Evolutionary conservation across 352 stramenopile genomes (phyloP), one percentile per base, ranked within the genome.

Genomic region (Pythium grandisporangium): DNA sequence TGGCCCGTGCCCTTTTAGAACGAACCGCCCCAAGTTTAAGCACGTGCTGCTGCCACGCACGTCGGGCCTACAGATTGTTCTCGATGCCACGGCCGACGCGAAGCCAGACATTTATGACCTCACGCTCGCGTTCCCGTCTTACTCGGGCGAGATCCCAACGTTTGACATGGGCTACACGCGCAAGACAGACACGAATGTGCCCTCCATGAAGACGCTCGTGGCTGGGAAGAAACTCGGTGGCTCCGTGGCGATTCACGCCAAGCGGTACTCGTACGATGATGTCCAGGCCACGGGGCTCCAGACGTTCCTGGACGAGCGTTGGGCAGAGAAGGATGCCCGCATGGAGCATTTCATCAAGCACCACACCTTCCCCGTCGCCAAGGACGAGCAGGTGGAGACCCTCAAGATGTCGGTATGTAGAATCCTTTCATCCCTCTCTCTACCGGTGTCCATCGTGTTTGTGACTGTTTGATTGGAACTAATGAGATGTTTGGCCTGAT

Each of bases 51-150:
- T 98, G 41, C 93, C 93, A 4, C 75, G 89, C 27, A 96, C 84
- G 4, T 89, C 85, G 24, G 93, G 93, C 11, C 88, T 98, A 47
- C 69, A 94, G 53, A 95, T 95, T 39, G 96, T 95, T 39, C 38
- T 97, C 16, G 79, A 96, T 44, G 85, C 79, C 4, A 67, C 96
- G 26, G 57, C 66, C 2, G 76, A 93, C 34, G 84, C 75, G 6
- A 84, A 87, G 46, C 77, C 80, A 10, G 79, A 96, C 48, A 90
- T 98, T 30, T 98, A 96, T 52, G 92, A 98, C 66, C 61, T 97
- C 10, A 97, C 91, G 23, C 75, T 96, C 42, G 81, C 78, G 13
- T 92, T 89, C 48, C 76, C 79, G 23, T 72, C 61, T n/a, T 91
- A 90, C 55, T 73, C 76, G 24, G 76, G 79, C 26, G 78, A 90